A percentile compares a stretch with the other conserved stretches of the same genome.
phyloP scores from a whole-genome alignment of 1,284 basidiomycete genomes.

The Fomitopsis palustris region DNA sequence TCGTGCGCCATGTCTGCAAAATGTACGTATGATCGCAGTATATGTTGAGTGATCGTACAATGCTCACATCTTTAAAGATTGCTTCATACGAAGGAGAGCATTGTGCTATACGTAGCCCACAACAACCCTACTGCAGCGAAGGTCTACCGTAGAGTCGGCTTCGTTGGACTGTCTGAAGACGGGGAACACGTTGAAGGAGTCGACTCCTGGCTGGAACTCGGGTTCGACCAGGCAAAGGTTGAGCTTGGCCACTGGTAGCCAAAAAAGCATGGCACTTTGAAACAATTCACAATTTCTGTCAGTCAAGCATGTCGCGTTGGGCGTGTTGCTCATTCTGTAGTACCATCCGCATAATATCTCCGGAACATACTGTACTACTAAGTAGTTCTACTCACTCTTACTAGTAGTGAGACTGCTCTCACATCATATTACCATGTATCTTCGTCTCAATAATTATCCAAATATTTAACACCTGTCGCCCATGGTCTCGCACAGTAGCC shows the following conservation, averaged over 20 bases:
- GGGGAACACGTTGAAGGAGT: conserved; percentile 35
- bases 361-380: too few relatives aligned
- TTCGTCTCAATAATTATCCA: too few relatives aligned
- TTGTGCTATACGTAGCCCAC: conserved; percentile 55
- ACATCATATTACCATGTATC: too few relatives aligned
- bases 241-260: conserved; percentile 58
- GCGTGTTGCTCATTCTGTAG: too few relatives aligned
- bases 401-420: too few relatives aligned
- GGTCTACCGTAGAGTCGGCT: conserved; percentile 63
- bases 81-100: conserved; percentile 35
- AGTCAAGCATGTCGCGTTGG: too few relatives aligned
- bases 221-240: conserved; percentile 48
- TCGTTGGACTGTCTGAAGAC: conserved; percentile 42
- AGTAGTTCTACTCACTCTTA: too few relatives aligned
- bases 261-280: background rate
- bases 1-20: conserved; percentile 50
- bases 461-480: too few relatives aligned
- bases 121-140: conserved; percentile 47
- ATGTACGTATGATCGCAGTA: conserved; percentile 34
- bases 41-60: background rate
- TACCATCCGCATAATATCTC: too few relatives aligned
- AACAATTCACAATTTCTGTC: too few relatives aligned
- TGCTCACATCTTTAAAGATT: conserved; percentile 20
- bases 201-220: conserved; percentile 58
- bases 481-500: too few relatives aligned